These are phyloP conservation scores for Kazachstania viticola DNA, from an alignment of 805 yeast genomes.

Conservation along the genomic window DNA sequence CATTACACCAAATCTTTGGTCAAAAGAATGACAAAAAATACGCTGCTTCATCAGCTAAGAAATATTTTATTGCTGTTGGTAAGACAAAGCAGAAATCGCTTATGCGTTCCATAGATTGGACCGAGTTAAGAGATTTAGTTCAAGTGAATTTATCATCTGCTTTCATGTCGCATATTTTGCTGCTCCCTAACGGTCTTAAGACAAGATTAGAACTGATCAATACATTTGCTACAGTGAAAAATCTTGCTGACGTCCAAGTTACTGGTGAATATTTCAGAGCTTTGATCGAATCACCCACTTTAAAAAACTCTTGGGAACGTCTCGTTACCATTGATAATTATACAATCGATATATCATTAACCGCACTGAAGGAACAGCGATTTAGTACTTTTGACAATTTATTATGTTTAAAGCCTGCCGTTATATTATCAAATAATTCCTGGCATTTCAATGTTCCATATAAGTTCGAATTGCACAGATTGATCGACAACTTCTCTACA, in stretches of 20 bases:
- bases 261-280: constrained; percentile 30
- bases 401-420: constrained; percentile 23
- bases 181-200: constrained; percentile 39
- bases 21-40: constrained; percentile 19
- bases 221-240: constrained; percentile 11
- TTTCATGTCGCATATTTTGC: constrained; percentile 18
- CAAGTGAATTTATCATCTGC: constrained; percentile 15
- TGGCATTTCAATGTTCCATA: constrained; percentile 56
- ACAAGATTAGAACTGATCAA: constrained; percentile 35
- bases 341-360: constrained; percentile 16
- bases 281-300: constrained; percentile 42
- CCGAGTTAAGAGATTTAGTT: constrained; percentile 13
- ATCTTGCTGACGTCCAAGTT: constrained; percentile 14
- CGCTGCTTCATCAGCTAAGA: constrained; percentile 20
- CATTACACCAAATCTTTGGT: constrained; percentile 32
- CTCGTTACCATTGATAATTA: constrained; percentile 32
- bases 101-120: constrained; percentile 10
- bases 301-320: constrained; percentile 38
- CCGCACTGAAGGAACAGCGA: constrained; percentile 18
- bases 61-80: constrained; percentile 14
- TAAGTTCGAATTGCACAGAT: constrained; percentile 59
- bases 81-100: constrained; percentile 9
- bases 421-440: constrained; percentile 29
- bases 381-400: constrained; percentile 5
- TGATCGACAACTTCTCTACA: constrained; percentile 71